Percentiles rank a stretch among this genome's conserved stretches.
Evolutionary conservation across 2,329 filamentous ascomycete species (phyloP).

Genomic region (Pseudophaeomoniella oleicola): DNA sequence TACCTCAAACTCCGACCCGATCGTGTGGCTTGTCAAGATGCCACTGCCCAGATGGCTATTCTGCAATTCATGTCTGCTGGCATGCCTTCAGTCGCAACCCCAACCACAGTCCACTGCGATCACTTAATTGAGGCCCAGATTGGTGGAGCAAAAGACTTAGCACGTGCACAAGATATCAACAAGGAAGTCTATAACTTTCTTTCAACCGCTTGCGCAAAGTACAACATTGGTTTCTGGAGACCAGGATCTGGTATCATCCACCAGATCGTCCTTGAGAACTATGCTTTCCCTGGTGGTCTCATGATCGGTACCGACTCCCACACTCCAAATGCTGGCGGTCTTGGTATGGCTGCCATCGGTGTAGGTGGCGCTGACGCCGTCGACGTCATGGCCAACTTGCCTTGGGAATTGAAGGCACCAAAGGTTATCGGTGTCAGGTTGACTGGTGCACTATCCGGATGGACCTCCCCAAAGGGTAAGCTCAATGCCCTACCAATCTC

Average conservation of each 20-base stretch:
- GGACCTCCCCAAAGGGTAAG: conserved; percentile 82
- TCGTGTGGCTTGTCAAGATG: conserved; percentile 97
- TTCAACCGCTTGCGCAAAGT: conserved; percentile 86
- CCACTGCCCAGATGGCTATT: conserved; percentile 98
- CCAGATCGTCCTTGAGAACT: conserved; percentile 97
- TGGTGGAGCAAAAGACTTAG: conserved; percentile 86
- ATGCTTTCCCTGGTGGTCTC: conserved; percentile 95
- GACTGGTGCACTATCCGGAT: conserved; percentile 76
- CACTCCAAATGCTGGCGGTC: conserved; percentile 92
- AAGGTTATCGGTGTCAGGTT: conserved; percentile 95
- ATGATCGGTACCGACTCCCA: conserved; percentile 97
- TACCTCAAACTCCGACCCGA: conserved; percentile 96
- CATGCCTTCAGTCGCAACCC: conserved; percentile 89
- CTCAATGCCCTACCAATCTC: too few species aligned
- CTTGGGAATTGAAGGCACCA: conserved; percentile 96
- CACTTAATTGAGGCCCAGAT: conserved; percentile 97
- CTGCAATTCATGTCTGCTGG: conserved; percentile 99
- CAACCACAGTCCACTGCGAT: conserved; percentile 93
- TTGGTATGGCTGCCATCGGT: conserved; percentile 89
- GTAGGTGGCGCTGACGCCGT: conserved; percentile 97
- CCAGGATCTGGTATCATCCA: conserved; percentile 98
- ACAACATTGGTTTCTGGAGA: conserved; percentile 99
- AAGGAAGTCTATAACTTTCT: conserved; percentile 99
- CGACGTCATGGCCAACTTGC: conserved; percentile 93
- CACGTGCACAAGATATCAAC: conserved; percentile 82